Evolutionary conservation across 2,329 filamentous ascomycete species (phyloP).

Genomic region (Aspergillus floridensis): DNA sequence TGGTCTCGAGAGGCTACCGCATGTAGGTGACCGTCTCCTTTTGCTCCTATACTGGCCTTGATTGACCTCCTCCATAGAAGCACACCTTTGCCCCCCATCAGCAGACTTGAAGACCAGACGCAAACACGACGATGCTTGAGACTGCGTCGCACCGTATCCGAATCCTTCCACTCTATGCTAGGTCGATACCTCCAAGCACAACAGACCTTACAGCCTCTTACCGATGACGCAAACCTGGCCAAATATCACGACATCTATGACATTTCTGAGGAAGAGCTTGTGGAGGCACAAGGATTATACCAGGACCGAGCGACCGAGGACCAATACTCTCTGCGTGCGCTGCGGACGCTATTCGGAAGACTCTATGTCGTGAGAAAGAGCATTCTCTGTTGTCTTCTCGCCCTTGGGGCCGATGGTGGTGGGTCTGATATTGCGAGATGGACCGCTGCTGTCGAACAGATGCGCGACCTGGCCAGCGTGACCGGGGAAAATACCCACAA

Average conservation of each 20-base stretch:
- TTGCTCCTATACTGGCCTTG: constrained; percentile 15
- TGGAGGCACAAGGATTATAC: constrained; percentile 65
- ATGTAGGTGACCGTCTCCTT: constrained; percentile 55
- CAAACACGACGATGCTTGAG: constrained; percentile 76
- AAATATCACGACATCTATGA: constrained; percentile 92
- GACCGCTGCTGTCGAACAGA: constrained; percentile 72
- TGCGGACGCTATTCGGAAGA: constrained; percentile 78
- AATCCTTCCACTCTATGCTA: constrained; percentile 67
- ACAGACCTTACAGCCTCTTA: constrained; percentile 65
- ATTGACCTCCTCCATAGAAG: constrained; percentile 57
- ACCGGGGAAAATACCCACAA: constrained; percentile 63
- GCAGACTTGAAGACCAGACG: constrained; percentile 78
- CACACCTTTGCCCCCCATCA: constrained; percentile 86
- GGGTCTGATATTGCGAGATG: constrained; percentile 74
- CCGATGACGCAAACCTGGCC: constrained; percentile 78
- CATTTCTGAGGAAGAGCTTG: constrained; percentile 69
- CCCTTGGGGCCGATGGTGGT: constrained; percentile 77
- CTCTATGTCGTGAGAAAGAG: constrained; percentile 79
- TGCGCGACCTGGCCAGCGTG: constrained; percentile 62
- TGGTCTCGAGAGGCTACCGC: constrained; percentile 86
- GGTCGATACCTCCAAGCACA: constrained; percentile 70
- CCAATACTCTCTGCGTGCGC: constrained; percentile 69
- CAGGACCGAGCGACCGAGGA: constrained; percentile 70
- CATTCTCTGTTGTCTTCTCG: constrained; percentile 82
- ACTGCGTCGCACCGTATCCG: constrained; percentile 72